Percentiles rank a stretch among this genome's conserved stretches.
These are phyloP conservation scores for Batkoa obscura DNA, from an alignment of 371 early-diverging fungal genomes.

Conservation along the genomic window DNA sequence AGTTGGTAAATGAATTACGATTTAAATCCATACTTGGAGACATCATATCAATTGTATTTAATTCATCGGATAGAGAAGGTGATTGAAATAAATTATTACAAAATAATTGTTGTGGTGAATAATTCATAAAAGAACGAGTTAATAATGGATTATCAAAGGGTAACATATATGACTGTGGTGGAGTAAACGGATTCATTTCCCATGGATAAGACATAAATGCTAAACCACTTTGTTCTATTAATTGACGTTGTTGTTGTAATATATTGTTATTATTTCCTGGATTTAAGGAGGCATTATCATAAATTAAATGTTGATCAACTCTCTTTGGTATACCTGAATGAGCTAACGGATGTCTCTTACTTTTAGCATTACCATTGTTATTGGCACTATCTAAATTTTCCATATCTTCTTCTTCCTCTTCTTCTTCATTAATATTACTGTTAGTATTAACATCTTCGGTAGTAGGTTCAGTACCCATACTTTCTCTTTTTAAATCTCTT, in stretches of 20 bases:
- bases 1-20: too few species aligned
- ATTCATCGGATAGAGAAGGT: background rate
- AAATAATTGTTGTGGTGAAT: background rate
- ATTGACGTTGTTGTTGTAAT: background rate
- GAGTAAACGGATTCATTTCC: background rate
- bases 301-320: background rate
- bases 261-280: background rate
- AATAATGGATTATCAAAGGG: background rate
- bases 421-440: too few species aligned
- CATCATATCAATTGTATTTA: background rate
- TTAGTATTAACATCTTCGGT: background rate
- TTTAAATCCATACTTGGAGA: background rate
- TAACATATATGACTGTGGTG: background rate
- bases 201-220: too few species aligned
- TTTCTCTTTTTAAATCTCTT: conserved; percentile 92
- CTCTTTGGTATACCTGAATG: conserved; percentile 1
- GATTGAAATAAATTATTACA: background rate
- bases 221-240: background rate
- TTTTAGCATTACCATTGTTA: background rate
- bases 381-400: background rate
- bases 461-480: background rate
- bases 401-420: background rate
- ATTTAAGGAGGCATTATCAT: background rate
- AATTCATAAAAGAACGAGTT: background rate
- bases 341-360: background rate